Evolutionary conservation across 192 early-diverging fungal genomes (phyloP), one percentile per base, ranked within the genome.

Genomic region (Phycomyces blakesleeanus): DNA sequence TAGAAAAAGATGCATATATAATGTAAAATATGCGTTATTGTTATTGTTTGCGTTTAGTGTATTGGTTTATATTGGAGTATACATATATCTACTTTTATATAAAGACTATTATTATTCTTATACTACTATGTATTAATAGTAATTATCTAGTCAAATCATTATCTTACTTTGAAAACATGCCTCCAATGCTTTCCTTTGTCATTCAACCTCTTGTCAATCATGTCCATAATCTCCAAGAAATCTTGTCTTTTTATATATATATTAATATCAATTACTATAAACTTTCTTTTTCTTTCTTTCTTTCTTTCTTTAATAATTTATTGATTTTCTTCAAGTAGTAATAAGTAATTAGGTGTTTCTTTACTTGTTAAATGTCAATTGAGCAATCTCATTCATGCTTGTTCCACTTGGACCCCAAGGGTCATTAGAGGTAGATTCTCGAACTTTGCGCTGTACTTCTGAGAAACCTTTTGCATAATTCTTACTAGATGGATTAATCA

Each of bases 101-200:
- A n/a, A n/a, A n/a, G n/a, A n/a, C n/a, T n/a, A n/a, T n/a, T n/a
- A n/a, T n/a, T n/a, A n/a, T n/a, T n/a, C n/a, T n/a, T n/a, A n/a
- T n/a, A n/a, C n/a, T n/a, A n/a, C n/a, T n/a, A n/a, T n/a, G n/a
- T n/a, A n/a, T n/a, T n/a, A n/a, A n/a, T n/a, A n/a, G n/a, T n/a
- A n/a, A n/a, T n/a, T n/a, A 39, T 40, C 40, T 29, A 27, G 20
- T 53, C 12, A 53, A 25, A 24, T 24, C 26, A 52, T 52, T 52
- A 6, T 51, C 57, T 70, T 80, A 93, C 91, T 82, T 98, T 98
- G 74, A 93, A 98, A 25, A 99, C 95, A 75, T 99, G 97, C 61
- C 96, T 80, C 97, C 97, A 99, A 80, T 96, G 89, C 78, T 95
- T 96, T 24, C 97, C 97, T 66, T 88, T 89, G 77, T 99, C 97